Conservation (phyloP, 345 rosid genomes). For the Salix caprea region DNA sequence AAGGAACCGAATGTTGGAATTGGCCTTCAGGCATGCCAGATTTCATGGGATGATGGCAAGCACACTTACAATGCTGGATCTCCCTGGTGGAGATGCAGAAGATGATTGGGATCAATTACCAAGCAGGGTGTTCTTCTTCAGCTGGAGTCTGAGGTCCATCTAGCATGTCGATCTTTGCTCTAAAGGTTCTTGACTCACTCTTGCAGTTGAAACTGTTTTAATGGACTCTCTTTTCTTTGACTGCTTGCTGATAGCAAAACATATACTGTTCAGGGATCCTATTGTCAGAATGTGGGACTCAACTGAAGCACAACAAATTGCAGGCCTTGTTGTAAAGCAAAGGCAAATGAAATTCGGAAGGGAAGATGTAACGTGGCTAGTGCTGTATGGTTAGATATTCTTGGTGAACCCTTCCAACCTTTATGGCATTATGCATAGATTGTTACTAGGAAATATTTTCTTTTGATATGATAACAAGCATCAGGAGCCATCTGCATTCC, state of each 20-base stretch:
- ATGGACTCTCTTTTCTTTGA: not conserved
- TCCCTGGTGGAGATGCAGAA: conserved; percentile 73
- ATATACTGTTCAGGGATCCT: not conserved
- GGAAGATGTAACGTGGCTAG: not conserved
- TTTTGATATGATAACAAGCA: too few relatives aligned
- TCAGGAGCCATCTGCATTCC: too few relatives aligned
- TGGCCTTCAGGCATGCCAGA: conserved; percentile 90
- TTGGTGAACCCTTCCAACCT: too few relatives aligned
- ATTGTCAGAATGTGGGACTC: not conserved
- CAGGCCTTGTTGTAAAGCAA: not conserved
- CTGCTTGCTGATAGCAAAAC: not conserved
- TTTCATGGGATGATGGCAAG: conserved; percentile 76
- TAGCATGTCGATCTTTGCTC: not conserved
- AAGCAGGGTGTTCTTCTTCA: not conserved
- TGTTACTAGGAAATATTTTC: too few relatives aligned
- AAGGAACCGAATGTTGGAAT: conserved; percentile 72
- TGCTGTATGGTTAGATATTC: not conserved
- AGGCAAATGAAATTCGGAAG: not conserved
- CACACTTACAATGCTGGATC: conserved; percentile 67
- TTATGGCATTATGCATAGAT: too few relatives aligned
- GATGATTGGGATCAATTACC: not conserved
- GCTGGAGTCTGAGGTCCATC: not conserved
- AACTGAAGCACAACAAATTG: not conserved
- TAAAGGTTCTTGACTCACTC: not conserved
- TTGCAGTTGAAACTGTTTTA: not conserved